Percentiles rank a stretch among this genome's conserved stretches.
phyloP scores from a whole-genome alignment of 371 early-diverging fungal species.

The Haplosporangium sp. region DNA sequence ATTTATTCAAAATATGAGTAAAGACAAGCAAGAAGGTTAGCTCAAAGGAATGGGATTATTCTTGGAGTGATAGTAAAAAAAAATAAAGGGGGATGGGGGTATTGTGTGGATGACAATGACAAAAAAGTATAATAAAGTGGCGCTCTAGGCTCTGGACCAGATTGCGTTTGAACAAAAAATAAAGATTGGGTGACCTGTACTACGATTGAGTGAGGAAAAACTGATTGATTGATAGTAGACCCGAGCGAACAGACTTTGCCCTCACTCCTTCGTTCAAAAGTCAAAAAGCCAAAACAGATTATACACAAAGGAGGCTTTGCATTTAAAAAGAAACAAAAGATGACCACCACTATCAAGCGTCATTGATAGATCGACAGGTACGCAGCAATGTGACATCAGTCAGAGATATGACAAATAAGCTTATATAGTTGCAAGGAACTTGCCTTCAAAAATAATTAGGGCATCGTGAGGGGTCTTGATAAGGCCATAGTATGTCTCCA shows the following conservation, averaged over 20 bases:
- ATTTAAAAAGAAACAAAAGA: background rate
- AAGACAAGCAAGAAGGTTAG: slow-evolving; percentile 7
- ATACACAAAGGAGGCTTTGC: background rate
- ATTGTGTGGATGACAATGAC: slow-evolving; percentile 2
- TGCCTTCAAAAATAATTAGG: slow-evolving; percentile 79
- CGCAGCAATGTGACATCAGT: background rate
- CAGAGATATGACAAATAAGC: slow-evolving; percentile 5
- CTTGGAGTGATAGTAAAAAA: background rate
- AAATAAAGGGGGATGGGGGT: no score
- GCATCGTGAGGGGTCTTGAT: slow-evolving; percentile 87
- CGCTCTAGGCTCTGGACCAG: slow-evolving; percentile 5
- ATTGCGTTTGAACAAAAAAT: background rate
- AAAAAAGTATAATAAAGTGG: background rate
- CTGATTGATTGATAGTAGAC: background rate
- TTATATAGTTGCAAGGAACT: slow-evolving; percentile 11
- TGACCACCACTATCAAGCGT: background rate
- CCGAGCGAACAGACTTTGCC: slow-evolving; percentile 1
- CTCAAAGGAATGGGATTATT: background rate
- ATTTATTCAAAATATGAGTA: background rate
- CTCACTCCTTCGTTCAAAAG: background rate
- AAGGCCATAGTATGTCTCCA: slow-evolving; percentile 83
- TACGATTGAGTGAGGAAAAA: background rate
- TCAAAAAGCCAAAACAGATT: background rate
- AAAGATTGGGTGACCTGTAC: background rate
- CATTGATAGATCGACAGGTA: background rate